Evolutionary conservation across 371 early-diverging fungal species (phyloP).

Genomic region (Parasitella parasitica): DNA sequence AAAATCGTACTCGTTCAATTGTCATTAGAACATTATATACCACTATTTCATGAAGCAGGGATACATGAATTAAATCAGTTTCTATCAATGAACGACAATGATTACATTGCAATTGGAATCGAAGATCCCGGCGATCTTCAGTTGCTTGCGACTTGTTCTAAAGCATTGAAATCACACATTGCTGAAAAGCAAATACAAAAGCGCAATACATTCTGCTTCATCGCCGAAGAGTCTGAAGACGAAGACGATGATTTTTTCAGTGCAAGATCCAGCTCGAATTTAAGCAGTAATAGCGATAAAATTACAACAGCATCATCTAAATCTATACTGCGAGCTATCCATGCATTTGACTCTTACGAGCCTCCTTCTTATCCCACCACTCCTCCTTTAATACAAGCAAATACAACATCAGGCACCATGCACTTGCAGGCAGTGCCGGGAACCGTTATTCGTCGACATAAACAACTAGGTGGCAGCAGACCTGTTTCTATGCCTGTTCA

Average conservation of each 20-base stretch:
- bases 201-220: not conserved
- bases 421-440: not conserved
- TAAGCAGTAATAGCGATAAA: not conserved
- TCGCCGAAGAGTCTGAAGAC: not conserved
- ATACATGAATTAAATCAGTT: constrained; percentile 26
- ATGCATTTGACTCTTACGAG: constrained; percentile 28
- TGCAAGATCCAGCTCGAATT: not conserved
- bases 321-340: constrained; percentile 22
- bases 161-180: constrained; percentile 25
- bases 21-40: constrained; percentile 31
- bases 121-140: constrained; percentile 28
- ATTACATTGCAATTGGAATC: constrained; percentile 30
- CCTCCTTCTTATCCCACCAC: not conserved
- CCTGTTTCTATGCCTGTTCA: constrained; percentile 23
- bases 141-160: constrained; percentile 21
- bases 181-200: constrained; percentile 12
- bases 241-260: not conserved
- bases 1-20: constrained; percentile 29
- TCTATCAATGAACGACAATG: constrained; percentile 24
- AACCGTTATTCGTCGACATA: constrained; percentile 9
- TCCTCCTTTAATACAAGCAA: constrained; percentile 8
- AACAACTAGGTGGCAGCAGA: constrained; percentile 6
- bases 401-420: constrained; percentile 17
- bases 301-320: constrained; percentile 1
- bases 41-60: constrained; percentile 26